A percentile compares a stretch with the other conserved stretches of the same genome.
phyloP scores from a whole-genome alignment of 1,139 yeast species.

The Kluyveromyces sp. region DNA sequence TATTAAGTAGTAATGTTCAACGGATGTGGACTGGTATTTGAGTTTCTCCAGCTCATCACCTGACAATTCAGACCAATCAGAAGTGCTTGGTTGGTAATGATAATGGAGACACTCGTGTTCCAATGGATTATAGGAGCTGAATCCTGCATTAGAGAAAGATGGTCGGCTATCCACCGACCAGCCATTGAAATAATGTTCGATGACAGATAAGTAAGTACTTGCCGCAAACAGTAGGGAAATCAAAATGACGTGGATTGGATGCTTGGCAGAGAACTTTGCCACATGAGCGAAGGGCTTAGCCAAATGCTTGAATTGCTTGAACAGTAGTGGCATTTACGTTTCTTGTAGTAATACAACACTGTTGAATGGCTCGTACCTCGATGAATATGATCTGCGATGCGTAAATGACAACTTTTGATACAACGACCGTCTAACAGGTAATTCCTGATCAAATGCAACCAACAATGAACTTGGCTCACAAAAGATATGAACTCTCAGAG shows the following conservation, averaged over 20 bases:
- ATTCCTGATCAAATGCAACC: too few species aligned
- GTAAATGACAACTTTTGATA: background rate
- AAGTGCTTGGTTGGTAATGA: conserved; percentile 16
- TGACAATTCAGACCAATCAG: conserved; percentile 20
- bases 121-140: conserved; percentile 17
- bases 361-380: background rate
- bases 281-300: conserved; percentile 38
- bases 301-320: conserved; percentile 21
- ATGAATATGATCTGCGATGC: background rate
- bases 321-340: conserved; percentile 24
- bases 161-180: conserved; percentile 24
- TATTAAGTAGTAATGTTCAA: conserved; percentile 25
- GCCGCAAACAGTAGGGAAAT: conserved; percentile 70
- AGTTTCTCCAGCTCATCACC: conserved; percentile 17
- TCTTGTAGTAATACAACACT: background rate
- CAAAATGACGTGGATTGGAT: conserved; percentile 86
- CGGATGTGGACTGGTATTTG: conserved; percentile 2
- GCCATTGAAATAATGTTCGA: conserved; percentile 60
- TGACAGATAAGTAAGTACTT: conserved; percentile 71
- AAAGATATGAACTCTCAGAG: too few species aligned
- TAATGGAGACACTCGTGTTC: conserved; percentile 27
- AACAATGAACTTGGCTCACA: too few species aligned
- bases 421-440: background rate
- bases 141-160: conserved; percentile 14
- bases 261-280: conserved; percentile 65